phyloP scores from a whole-genome alignment of 208 protist species.

The Leishmania arabica region DNA sequence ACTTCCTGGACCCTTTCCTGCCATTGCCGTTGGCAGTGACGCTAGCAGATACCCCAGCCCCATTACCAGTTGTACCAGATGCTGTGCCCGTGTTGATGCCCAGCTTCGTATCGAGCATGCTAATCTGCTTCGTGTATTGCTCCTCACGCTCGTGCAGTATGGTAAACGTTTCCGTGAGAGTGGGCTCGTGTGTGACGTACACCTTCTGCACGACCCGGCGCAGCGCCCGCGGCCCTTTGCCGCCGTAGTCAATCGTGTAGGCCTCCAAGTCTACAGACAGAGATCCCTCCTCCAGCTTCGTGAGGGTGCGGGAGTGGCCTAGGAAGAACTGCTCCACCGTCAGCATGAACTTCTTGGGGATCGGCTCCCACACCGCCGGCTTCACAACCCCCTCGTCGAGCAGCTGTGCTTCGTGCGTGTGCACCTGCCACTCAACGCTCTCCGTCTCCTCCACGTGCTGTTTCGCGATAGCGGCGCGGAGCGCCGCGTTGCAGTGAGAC shows the following conservation, averaged over 20 bases:
- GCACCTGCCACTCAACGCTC: conserved; percentile 82
- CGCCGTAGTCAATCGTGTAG: conserved; percentile 75
- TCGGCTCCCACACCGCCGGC: conserved; percentile 74
- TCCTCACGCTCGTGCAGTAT: conserved; percentile 30
- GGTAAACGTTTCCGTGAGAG: conserved; percentile 19
- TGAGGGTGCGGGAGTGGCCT: conserved; percentile 46
- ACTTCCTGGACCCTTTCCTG: conserved; percentile 15
- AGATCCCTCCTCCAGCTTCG: conserved; percentile 53
- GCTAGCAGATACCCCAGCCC: neutral
- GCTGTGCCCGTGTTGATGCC: conserved; percentile 28
- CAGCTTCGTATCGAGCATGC: conserved; percentile 39
- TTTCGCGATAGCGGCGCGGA: conserved; percentile 65
- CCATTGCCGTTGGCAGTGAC: neutral
- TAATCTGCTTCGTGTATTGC: conserved; percentile 35
- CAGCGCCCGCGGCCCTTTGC: conserved; percentile 76
- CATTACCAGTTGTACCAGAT: neutral
- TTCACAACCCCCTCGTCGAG: conserved; percentile 83
- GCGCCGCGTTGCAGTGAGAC: conserved; percentile 64
- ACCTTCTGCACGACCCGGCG: conserved; percentile 60
- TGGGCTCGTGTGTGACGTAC: conserved; percentile 55
- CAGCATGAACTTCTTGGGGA: conserved; percentile 65
- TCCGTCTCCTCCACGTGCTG: conserved; percentile 61
- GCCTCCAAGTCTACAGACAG: conserved; percentile 47
- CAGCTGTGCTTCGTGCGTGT: conserved; percentile 62
- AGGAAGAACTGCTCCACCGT: conserved; percentile 77